A percentile compares a stretch with the other conserved stretches of the same genome.
Evolutionary conservation across 140 eudicot genomes (phyloP).

Genomic region (Anethum foeniculum): DNA sequence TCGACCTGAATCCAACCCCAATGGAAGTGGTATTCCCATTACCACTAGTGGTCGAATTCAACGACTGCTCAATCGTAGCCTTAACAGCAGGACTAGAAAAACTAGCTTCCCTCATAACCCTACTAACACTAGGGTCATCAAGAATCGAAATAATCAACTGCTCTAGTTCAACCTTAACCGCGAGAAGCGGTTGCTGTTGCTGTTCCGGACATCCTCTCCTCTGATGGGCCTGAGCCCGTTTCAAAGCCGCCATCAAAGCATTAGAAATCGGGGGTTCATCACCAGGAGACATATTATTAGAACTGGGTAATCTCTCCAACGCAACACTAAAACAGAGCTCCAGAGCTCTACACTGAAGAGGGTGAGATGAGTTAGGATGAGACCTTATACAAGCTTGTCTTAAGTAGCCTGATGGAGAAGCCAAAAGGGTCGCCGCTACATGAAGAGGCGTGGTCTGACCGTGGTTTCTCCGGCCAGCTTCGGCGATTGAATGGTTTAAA

Average conservation of each 20-base stretch:
- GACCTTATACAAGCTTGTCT: constrained; percentile 93
- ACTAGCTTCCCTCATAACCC: constrained; percentile 96
- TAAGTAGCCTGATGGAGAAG: constrained; percentile 80
- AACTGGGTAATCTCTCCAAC: constrained; percentile 70
- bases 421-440: constrained; percentile 80
- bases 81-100: constrained; percentile 80
- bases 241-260: constrained; percentile 92
- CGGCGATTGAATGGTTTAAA: constrained; percentile 72
- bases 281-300: constrained; percentile 31
- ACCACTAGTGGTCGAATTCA: constrained; percentile 22
- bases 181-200: constrained; percentile 91
- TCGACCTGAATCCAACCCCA: constrained; percentile 38
- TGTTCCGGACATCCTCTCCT: constrained; percentile 96
- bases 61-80: constrained; percentile 76
- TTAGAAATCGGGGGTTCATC: constrained; percentile 87
- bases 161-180: constrained; percentile 86
- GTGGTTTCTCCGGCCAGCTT: constrained; percentile 86
- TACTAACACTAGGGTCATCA: constrained; percentile 94
- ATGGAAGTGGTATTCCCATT: constrained; percentile 21
- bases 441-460: constrained; percentile 98
- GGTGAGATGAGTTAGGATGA: constrained; percentile 93
- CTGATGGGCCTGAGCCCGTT: constrained; percentile 96
- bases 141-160: constrained; percentile 77
- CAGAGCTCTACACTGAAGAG: constrained; percentile 86
- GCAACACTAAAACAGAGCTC: constrained; percentile 97